A percentile compares a stretch with the other conserved stretches of the same genome.
These are phyloP conservation scores for Alternaria angustiovoidea DNA, from an alignment of 2,329 filamentous ascomycete genomes.

Conservation along the genomic window DNA sequence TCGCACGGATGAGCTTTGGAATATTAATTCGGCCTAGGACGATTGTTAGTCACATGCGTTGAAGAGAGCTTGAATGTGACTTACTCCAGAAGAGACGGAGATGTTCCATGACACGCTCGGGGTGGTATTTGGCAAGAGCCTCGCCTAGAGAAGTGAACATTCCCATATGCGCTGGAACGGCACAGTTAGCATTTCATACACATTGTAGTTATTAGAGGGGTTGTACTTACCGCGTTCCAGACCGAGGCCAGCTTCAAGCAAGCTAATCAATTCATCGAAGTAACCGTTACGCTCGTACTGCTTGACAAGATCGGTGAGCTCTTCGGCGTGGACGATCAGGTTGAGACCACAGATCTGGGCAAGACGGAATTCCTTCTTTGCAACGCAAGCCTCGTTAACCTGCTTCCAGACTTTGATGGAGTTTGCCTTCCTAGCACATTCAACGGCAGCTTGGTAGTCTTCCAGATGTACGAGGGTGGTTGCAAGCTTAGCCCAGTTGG, in stretches of 20 bases:
- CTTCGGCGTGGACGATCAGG: conserved; percentile 95
- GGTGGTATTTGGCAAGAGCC: conserved; percentile 91
- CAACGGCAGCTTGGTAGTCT: conserved; percentile 96
- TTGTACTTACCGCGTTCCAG: conserved; percentile 70
- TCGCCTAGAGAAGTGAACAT: conserved; percentile 96
- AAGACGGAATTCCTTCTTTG: conserved; percentile 98
- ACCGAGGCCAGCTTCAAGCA: conserved; percentile 93
- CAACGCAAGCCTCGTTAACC: conserved; percentile 94
- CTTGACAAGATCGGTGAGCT: conserved; percentile 89
- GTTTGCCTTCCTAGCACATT: conserved; percentile 97
- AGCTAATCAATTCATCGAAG: conserved; percentile 95
- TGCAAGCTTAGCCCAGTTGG: conserved; percentile 98
- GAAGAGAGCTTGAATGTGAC: neutral
- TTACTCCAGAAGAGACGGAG: conserved; percentile 90
- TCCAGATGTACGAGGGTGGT: conserved; percentile 96
- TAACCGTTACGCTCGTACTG: conserved; percentile 97
- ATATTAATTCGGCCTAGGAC: neutral
- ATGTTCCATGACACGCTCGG: conserved; percentile 97
- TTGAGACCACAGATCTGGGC: conserved; percentile 99
- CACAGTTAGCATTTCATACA: conserved; percentile 7
- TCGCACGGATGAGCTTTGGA: conserved; percentile 76
- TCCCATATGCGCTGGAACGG: conserved; percentile 73
- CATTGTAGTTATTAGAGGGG: neutral
- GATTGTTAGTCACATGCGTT: neutral
- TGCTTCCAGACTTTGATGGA: conserved; percentile 99